A percentile compares a stretch with the other conserved stretches of the same genome.
Conservation (phyloP, 139 green algal genomes). For the Ettlia oleoabundans region DNA sequence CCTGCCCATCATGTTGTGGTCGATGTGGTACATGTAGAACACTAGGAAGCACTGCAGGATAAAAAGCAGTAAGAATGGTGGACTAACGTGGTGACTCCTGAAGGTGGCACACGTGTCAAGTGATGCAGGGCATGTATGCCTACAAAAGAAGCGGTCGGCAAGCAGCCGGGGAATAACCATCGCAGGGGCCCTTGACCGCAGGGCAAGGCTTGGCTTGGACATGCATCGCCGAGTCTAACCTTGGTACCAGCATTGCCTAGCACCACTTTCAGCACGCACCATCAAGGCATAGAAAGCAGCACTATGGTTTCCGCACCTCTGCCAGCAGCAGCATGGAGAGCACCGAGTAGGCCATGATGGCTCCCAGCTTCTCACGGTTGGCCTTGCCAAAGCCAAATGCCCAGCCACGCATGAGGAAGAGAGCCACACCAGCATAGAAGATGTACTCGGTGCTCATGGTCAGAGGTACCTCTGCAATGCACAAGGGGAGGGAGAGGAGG, state of each 20-base stretch:
- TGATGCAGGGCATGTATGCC: no score
- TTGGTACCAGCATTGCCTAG: neutral
- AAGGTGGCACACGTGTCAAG: no score
- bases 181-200: no score
- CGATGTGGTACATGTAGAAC: conserved; percentile 35
- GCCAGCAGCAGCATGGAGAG: conserved; percentile 7
- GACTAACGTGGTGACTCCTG: no score
- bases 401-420: conserved; percentile 13
- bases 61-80: neutral
- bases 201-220: no score
- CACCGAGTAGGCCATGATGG: conserved; percentile 27
- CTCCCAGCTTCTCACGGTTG: conserved; percentile 18
- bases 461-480: conserved; percentile 21
- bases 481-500: no score
- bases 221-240: no score
- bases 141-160: no score
- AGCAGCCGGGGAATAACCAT: no score
- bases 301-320: conserved; percentile 13
- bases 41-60: neutral
- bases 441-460: conserved; percentile 11
- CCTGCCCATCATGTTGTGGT: conserved; percentile 25
- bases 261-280: no score
- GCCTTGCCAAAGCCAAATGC: conserved; percentile 42
- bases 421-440: neutral
- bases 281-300: no score